Base-by-base conservation (phyloP, 139 green algal genomes). In the Chlorella vulgaris region DNA sequence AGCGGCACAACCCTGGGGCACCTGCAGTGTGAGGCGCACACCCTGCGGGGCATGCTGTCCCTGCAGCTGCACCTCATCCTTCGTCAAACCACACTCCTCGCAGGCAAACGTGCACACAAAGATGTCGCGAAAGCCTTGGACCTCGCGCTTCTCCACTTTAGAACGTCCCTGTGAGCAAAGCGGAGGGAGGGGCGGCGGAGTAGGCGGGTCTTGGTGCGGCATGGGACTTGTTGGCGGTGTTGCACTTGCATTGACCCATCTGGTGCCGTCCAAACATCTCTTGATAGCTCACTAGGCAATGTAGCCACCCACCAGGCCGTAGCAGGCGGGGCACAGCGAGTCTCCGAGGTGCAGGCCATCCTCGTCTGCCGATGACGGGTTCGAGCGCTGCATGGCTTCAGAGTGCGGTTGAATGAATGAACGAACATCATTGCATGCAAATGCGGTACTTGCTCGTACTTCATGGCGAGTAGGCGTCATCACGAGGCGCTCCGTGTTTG, bases 11-110 rank as follows among this genome's bases (percentile, higher is more conserved):
- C 74, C 75, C 35, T 51, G 36, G 3, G 83, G 69, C 53, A 95
- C 86, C 40, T 62, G 47, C 62, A 95, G 89, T 8, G 66, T 87
- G 82, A 86, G 83, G 19, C 75, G 74, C 40, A 83, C 39, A 28
- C 78, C 78, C 78, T 70, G 47, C 21, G 38, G 19, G 26, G 43
- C 68, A 67, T 63, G 71, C 78, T 78, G 78, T 38, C 78, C 78
- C 38, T 51, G 51, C 22, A 83, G 66, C 78, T 83, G 68, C 78
- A 78, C 78, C 78, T 83, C 68, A 8, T 83, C 68, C 19, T 22
- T 29, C 38, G 35, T 79, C 51, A 15, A 40, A 6, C 74, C 40
- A 28, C 74, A 81, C n/a, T 70, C 60, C 58, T 81, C 74, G 74
- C 74, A 81, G 38, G 55, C 39, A 47, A 81, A 81, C 18, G 58